A percentile compares a stretch with the other conserved stretches of the same genome.
Evolutionary conservation across 2,329 filamentous ascomycete species (phyloP).

Genomic region (Fusarium anguioides): DNA sequence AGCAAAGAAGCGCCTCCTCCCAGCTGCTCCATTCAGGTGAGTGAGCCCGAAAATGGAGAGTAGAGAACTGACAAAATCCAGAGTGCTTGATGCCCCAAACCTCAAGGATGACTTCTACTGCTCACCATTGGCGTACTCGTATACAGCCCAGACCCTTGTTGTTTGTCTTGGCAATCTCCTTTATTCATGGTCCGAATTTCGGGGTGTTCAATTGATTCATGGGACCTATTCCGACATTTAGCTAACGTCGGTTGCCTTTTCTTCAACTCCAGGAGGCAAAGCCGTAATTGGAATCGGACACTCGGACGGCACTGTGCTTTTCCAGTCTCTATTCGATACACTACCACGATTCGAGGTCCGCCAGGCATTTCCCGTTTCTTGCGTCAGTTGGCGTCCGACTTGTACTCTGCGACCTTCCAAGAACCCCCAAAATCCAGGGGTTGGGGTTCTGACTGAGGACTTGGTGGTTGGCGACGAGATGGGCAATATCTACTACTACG

Average conservation of each 20-base stretch:
- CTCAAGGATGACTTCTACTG: conserved; percentile 98
- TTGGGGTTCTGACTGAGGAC: conserved; percentile 77
- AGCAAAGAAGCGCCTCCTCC: conserved; percentile 60
- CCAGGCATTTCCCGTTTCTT: conserved; percentile 79
- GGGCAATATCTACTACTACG: conserved; percentile 88
- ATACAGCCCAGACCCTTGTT: conserved; percentile 78
- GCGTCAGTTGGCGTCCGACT: conserved; percentile 82
- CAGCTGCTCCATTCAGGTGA: conserved; percentile 81
- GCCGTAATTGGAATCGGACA: conserved; percentile 88
- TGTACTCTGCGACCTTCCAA: conserved; percentile 63
- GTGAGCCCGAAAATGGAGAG: not conserved
- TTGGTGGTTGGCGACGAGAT: conserved; percentile 86
- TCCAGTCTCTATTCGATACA: conserved; percentile 81
- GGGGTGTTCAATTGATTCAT: conserved; percentile 67
- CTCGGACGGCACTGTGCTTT: conserved; percentile 77
- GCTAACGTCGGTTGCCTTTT: conserved; percentile 91
- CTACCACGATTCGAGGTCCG: conserved; percentile 78
- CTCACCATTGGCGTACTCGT: conserved; percentile 86
- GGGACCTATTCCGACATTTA: conserved; percentile 52
- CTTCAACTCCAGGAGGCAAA: conserved; percentile 78
- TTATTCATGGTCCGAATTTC: conserved; percentile 87
- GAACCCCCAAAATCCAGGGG: conserved; percentile 58
- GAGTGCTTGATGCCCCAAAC: conserved; percentile 86
- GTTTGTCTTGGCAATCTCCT: conserved; percentile 83
- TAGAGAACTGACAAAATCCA: conserved; percentile 53